These are phyloP conservation scores for Citrus reticulata DNA, from an alignment of 345 rosid species.

Conservation along the genomic window DNA sequence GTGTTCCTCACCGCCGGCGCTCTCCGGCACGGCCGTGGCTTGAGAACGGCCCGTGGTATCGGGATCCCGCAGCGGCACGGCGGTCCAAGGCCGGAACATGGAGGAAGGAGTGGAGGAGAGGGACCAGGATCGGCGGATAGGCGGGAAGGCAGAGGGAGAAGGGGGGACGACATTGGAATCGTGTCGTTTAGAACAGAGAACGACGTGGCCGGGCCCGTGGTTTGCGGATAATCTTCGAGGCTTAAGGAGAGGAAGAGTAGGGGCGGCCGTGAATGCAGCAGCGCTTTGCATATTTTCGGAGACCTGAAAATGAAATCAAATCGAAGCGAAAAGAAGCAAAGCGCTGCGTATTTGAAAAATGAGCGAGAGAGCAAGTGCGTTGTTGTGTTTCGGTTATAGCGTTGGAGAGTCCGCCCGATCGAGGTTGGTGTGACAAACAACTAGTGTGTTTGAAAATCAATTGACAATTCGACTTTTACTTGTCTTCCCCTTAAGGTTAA, in stretches of 20 bases:
- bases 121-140: constrained; percentile 59
- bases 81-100: constrained; percentile 61
- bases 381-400: neutral
- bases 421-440: constrained; percentile 14
- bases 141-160: constrained; percentile 31
- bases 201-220: constrained; percentile 31
- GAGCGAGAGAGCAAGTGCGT: neutral
- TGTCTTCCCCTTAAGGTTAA: neutral
- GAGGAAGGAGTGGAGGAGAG: constrained; percentile 26
- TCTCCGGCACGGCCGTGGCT: constrained; percentile 67
- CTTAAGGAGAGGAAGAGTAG: constrained; percentile 35
- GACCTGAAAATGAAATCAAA: constrained; percentile 24
- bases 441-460: neutral
- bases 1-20: constrained; percentile 43
- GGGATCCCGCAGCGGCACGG: constrained; percentile 34
- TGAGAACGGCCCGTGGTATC: constrained; percentile 32
- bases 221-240: constrained; percentile 12
- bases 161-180: constrained; percentile 44
- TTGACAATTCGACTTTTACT: neutral
- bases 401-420: constrained; percentile 47
- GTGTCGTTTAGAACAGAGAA: constrained; percentile 28
- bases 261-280: constrained; percentile 45
- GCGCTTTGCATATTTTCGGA: constrained; percentile 60
- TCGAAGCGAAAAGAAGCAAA: neutral
- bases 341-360: neutral